These are phyloP conservation scores for Aspergillus sp. DNA, from an alignment of 2,329 filamentous ascomycete species.

Conservation along the genomic window DNA sequence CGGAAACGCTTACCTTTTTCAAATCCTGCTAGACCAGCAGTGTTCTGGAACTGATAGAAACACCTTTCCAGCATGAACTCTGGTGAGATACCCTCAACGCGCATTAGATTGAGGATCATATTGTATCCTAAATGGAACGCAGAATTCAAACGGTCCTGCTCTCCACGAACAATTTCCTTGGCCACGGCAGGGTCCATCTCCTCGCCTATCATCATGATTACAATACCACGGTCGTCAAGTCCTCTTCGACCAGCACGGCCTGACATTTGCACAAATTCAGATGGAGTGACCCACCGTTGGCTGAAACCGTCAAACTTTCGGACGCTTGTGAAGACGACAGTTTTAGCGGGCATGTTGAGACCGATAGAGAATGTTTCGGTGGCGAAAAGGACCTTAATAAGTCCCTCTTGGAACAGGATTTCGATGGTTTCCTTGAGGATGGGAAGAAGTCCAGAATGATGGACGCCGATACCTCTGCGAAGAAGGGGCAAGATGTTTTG, in stretches of 20 bases:
- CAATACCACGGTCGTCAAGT: constrained; percentile 94
- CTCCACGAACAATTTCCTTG: constrained; percentile 91
- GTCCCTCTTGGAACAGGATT: constrained; percentile 95
- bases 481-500: constrained; percentile 84
- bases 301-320: constrained; percentile 88
- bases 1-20: constrained; percentile 60
- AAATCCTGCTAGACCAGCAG: constrained; percentile 76
- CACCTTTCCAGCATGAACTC: constrained; percentile 99
- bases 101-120: constrained; percentile 94
- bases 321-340: constrained; percentile 96
- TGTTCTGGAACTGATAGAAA: constrained; percentile 98
- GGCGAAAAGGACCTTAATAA: constrained; percentile 97
- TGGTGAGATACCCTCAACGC: constrained; percentile 98
- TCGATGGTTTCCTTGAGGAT: constrained; percentile 99
- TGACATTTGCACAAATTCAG: constrained; percentile 98
- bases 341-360: constrained; percentile 98
- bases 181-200: constrained; percentile 94
- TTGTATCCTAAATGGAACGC: constrained; percentile 98
- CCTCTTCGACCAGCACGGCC: constrained; percentile 94
- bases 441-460: constrained; percentile 91
- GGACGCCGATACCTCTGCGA: constrained; percentile 89
- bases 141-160: constrained; percentile 96
- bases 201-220: constrained; percentile 99
- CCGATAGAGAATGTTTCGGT: constrained; percentile 99
- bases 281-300: constrained; percentile 82